Evolutionary conservation across 2,329 filamentous ascomycete genomes (phyloP), one percentile per base, ranked within the genome.

Genomic region (Fusarium sp.): DNA sequence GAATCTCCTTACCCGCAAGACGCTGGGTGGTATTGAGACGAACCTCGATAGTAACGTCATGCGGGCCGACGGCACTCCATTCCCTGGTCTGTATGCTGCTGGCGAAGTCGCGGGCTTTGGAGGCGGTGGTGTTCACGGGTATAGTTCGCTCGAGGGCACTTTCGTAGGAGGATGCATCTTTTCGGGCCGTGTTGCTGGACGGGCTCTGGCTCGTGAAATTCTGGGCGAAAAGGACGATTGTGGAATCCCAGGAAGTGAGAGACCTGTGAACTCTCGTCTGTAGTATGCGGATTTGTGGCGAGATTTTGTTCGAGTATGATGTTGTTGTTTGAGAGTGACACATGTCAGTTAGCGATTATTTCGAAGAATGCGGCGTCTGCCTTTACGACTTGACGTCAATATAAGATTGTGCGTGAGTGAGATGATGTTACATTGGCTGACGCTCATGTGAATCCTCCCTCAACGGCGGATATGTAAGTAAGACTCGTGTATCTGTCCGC

Each of bases 91-190:
- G 15, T 90, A 89, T 57, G 87, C 88, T 1, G 88, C 87, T 0
- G 88, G 88, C 7, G 88, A 90, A 73, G 86, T 80, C 2, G 87
- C 87, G 0, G 88, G 88, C 0, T 90, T 90, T 59, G 88, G 88
- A 0, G 88, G 88, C 3, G 88, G 88, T 3, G 88, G 88, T 17
- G 85, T 90, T 1, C 88, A 90, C 68, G 88, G 88, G 0, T 90
- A 90, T 70, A 88, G 81, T 69, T 86, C 88, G 2, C 83, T 90
- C 36, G 88, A 90, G 75, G 88, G 88, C 1, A 90, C 88, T 0
- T 90, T 90, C 72, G 70, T 90, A 6, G 88, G 88, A 15, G 88
- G 88, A 1, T 90, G 88, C 61, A 89, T 90, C 69, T 90, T 90
- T 69, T 89, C 87, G 0, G 88, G 88, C 0, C 78, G 87, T 7